Conservation (phyloP, 2,329 filamentous ascomycete genomes). For the Pyrenophora tritici-repentis region DNA sequence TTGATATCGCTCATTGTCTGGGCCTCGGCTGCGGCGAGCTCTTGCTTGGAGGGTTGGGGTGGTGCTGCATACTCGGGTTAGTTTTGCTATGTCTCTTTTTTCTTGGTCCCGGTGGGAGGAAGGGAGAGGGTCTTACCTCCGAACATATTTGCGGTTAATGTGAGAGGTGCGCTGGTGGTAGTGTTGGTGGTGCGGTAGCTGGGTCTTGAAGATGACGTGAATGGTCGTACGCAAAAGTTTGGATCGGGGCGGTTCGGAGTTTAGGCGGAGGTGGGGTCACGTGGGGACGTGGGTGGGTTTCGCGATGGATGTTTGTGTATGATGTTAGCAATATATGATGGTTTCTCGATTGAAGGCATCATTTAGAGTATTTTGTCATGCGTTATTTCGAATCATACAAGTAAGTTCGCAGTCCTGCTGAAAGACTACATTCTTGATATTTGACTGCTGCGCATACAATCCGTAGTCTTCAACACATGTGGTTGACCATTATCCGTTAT, state of each 20-base stretch:
- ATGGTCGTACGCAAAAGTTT: constrained; percentile 13
- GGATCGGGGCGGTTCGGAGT: constrained; percentile 5
- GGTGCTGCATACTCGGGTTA: constrained; percentile 57
- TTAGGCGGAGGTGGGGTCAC: constrained; percentile 6
- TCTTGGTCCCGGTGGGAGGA: neutral
- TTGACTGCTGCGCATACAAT: neutral
- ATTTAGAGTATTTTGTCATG: no score
- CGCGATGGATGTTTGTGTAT: neutral
- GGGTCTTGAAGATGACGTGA: constrained; percentile 9
- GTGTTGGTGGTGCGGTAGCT: constrained; percentile 1
- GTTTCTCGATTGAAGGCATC: no score
- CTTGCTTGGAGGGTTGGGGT: constrained; percentile 70
- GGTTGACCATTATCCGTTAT: neutral
- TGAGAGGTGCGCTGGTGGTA: constrained; percentile 1
- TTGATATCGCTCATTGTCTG: constrained; percentile 71
- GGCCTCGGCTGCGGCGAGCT: constrained; percentile 67
- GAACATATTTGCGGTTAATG: constrained; percentile 52
- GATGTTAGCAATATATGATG: neutral
- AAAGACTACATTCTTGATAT: no score
- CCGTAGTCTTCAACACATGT: neutral
- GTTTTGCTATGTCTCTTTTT: neutral
- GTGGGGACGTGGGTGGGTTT: neutral
- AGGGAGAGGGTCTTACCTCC: constrained; percentile 51
- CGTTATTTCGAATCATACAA: no score
- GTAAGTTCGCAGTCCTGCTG: no score